Evolutionary conservation across 345 rosid species (phyloP), one percentile per base, ranked within the genome.

Genomic region (Salix udensis): DNA sequence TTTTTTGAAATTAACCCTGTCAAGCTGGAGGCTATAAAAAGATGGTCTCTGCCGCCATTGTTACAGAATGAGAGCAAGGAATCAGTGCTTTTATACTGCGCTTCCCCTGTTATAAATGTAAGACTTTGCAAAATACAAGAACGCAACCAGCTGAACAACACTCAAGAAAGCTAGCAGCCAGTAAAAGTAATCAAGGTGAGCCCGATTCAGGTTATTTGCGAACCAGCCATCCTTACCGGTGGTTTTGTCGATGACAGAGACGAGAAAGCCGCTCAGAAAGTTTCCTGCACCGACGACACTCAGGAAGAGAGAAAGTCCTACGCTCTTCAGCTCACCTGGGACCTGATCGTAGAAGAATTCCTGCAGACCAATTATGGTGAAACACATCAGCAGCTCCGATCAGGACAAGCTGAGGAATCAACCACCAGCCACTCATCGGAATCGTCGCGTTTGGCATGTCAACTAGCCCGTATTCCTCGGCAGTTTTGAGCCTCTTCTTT

Each of bases 271-370:
- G n/a, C 75, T 73, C 11, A 73, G 34, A 39, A 73, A 37, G 50
- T 50, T 37, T 61, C 75, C 68, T 7, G 39, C 19, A 1, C 75
- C 75, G 3, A 73, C 0, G 24, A 73, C 16, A 15, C 52, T 73
- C 8, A 36, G 67, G 68, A 37, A 73, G 67, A 73, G 67, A 1
- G 75, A 13, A 31, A 60, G 28, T 23, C 67, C 75, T 30, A 73
- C 15, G 60, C 75, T 60, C 24, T 67, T 15, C 16, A 73, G 30
- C 7, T 73, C 68, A 14, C 26, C 24, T 15, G 75, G 75, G 18
- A 73, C 67, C 75, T 73, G 67, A 40, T 73, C 75, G 24, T 73
- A 60, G 52, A 61, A 73, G 18, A 73, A 73, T 26, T 73, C 75
- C 24, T 73, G 75, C 24, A 73, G 75, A 2, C 75, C 75, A 14